Evolutionary conservation across 208 protist species (phyloP), one percentile per base, ranked within the genome.

Genomic region (Trypanosoma avium): DNA sequence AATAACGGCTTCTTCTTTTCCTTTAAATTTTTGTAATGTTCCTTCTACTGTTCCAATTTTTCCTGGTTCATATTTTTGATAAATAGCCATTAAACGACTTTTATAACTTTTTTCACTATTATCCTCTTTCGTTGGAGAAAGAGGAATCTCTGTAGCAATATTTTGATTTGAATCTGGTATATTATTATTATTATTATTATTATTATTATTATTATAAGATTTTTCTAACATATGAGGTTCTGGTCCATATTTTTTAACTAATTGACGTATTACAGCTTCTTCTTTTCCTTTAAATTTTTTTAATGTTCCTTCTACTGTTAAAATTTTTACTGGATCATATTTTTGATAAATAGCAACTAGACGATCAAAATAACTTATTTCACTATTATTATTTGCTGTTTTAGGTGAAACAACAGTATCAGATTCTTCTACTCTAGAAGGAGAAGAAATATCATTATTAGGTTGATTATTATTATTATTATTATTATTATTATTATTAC

Each of bases 171-270:
- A n/a, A n/a, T n/a, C n/a, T n/a, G n/a, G n/a, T n/a, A n/a, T n/a
- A n/a, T n/a, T n/a, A n/a, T n/a, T n/a, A n/a, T n/a, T n/a, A n/a
- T n/a, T n/a, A n/a, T n/a, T n/a, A n/a, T n/a, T n/a, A n/a, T n/a
- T n/a, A n/a, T n/a, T n/a, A n/a, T n/a, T n/a, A n/a, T n/a, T n/a
- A n/a, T n/a, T n/a, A n/a, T n/a, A n/a, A n/a, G n/a, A n/a, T n/a
- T n/a, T n/a, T n/a, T n/a, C n/a, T 38, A 38, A 38, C 4, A 38
- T 10, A 38, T 13, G 6, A 29, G 84, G 83, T 62, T 92, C 88
- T 0, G 85, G 81, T 8, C 85, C 88, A 67, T 92, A 91, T 58
- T 86, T 83, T 56, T 81, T 78, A 26, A 92, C 63, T 7, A 92
- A 73, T 61, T 90, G 71, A 46, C 72, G 71, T 35, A 92, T 80